phyloP scores from a whole-genome alignment of 495 filamentous ascomycete genomes.

The Glarea lozoyensis region DNA sequence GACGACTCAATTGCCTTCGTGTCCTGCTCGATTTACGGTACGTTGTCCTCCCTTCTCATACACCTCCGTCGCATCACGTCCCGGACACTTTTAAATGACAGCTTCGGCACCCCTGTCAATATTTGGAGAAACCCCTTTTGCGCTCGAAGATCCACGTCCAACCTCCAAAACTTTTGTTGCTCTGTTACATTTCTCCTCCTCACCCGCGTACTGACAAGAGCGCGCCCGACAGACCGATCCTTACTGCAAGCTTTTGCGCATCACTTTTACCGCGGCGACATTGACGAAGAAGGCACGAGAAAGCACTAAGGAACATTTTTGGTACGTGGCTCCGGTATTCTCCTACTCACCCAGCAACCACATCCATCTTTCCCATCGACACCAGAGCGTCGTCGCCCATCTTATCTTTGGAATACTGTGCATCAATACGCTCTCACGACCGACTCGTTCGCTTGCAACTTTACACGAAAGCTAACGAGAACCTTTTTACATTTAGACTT shows the following conservation, averaged over 20 bases:
- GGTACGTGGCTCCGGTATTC: conserved; percentile 18
- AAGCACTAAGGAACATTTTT: conserved; percentile 7
- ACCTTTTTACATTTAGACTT: conserved; percentile 7
- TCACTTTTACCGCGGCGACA: conserved; percentile 6
- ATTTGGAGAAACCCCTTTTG: conserved; percentile 14
- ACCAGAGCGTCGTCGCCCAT: background rate
- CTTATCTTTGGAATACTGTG: background rate
- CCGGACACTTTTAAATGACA: conserved; percentile 12
- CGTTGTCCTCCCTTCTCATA: background rate
- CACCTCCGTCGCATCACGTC: conserved; percentile 1
- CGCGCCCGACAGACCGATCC: conserved; percentile 7
- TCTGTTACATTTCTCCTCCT: conserved; percentile 7
- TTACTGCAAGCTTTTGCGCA: background rate
- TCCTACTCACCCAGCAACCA: conserved; percentile 8
- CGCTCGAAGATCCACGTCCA: conserved; percentile 4
- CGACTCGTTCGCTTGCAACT: background rate
- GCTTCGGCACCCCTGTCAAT: conserved; percentile 20
- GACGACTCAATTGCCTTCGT: conserved; percentile 3
- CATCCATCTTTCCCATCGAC: conserved; percentile 12
- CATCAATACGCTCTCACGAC: background rate
- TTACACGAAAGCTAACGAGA: conserved; percentile 14
- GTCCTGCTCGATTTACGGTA: background rate
- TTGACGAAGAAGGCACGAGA: conserved; percentile 5
- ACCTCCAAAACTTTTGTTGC: conserved; percentile 13
- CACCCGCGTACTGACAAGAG: conserved; percentile 6